Evolutionary conservation across 768 basidiomycete species (phyloP), one percentile per base, ranked within the genome.

Genomic region (Mycena capillaripes): DNA sequence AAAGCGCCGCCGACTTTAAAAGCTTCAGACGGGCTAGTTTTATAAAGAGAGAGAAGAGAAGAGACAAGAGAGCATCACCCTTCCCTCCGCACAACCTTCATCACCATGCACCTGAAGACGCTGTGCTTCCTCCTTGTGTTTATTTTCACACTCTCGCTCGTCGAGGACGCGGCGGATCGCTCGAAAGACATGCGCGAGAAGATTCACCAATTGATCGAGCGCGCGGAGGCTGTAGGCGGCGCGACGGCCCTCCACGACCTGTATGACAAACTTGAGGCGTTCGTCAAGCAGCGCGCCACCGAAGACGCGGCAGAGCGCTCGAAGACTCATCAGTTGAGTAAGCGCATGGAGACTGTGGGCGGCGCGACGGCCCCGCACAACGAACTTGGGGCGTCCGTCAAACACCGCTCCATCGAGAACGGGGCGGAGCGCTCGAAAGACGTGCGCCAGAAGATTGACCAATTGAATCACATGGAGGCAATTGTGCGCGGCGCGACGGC

Each of bases 291-390:
- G 34, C 7, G 34, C 52, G 66, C 71, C 9, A 23, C 25, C 11
- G 68, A n/a, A n/a, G n/a, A n/a, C 72, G 46, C 53, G 63, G 25
- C 36, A 56, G 27, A 81, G 78, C 70, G 66, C 73, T 19, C 66
- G 78, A 7, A n/a, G n/a, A n/a, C n/a, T n/a, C n/a, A n/a, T n/a
- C n/a, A n/a, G n/a, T n/a, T n/a, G n/a, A n/a, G n/a, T n/a, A 57
- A 76, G 1, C 55, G 75, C 30, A 56, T 82, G 25, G 46, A 77
- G 16, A 52, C 81, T 16, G 70, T 81, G 30, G n/a, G n/a, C n/a
- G n/a, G n/a, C n/a, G n/a, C n/a, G n/a, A n/a, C n/a, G n/a, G n/a
- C n/a, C n/a, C n/a, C n/a, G n/a, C n/a, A n/a, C n/a, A 4, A n/a
- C 11, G 55, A 73, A 23, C 58, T 77, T 4, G 4, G 56, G 30